Evolutionary conservation across 2,329 filamentous ascomycete genomes (phyloP).

Genomic region (Aureobasidium namibiae): DNA sequence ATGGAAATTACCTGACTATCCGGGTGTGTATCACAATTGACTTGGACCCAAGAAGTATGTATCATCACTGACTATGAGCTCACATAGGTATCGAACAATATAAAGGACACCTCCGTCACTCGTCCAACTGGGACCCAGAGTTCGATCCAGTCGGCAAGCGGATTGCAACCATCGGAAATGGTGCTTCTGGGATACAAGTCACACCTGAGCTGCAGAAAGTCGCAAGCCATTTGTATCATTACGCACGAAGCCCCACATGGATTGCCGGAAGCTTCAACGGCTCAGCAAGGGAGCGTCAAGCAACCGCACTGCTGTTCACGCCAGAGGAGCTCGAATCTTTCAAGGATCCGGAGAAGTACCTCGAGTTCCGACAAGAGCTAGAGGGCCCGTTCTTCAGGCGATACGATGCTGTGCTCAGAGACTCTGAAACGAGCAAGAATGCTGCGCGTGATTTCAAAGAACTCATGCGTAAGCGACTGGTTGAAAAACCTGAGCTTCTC

Average conservation of each 20-base stretch:
- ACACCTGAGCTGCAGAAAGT: conserved; percentile 42
- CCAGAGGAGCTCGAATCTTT: conserved; percentile 50
- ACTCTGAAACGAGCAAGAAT: conserved; percentile 26
- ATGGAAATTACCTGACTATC: conserved; percentile 54
- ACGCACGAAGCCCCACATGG: conserved; percentile 59
- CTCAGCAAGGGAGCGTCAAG: conserved; percentile 33
- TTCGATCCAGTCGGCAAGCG: conserved; percentile 30
- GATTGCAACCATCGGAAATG: conserved; percentile 36
- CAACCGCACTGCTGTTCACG: conserved; percentile 48
- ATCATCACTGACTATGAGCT: too few species aligned
- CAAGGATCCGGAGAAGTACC: conserved; percentile 52
- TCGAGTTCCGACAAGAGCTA: conserved; percentile 36
- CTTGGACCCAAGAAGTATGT: too few species aligned
- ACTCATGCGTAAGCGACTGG: conserved; percentile 45
- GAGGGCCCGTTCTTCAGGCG: conserved; percentile 51
- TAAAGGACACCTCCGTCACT: conserved; percentile 31
- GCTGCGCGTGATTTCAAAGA: conserved; percentile 12
- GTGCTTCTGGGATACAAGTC: conserved; percentile 35
- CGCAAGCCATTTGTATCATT: conserved; percentile 49
- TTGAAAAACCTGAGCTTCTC: conserved; percentile 38
- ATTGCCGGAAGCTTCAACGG: conserved; percentile 54
- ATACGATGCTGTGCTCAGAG: conserved; percentile 31
- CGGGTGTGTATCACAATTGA: conserved; percentile 15
- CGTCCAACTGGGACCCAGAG: conserved; percentile 27
- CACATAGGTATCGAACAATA: conserved; percentile 29